These are phyloP conservation scores for Brassica napus DNA, from an alignment of 345 rosid species.

Conservation along the genomic window DNA sequence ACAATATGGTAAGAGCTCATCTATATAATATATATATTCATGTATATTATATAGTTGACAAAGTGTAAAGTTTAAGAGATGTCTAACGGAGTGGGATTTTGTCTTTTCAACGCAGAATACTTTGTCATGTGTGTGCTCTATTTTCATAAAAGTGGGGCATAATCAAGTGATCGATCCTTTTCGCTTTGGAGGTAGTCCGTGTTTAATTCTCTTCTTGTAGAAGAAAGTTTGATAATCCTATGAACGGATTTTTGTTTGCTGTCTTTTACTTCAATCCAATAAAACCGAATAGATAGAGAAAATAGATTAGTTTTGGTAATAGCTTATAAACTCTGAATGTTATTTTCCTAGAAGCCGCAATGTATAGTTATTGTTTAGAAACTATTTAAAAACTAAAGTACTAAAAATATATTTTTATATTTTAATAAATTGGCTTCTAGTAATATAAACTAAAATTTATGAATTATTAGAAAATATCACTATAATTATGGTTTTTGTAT, in stretches of 20 bases:
- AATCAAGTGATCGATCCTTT: neutral
- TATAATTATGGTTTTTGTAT: neutral
- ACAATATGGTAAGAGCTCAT: conserved; percentile 15
- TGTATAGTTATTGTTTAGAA: neutral
- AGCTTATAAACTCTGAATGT: neutral
- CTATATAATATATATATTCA: neutral
- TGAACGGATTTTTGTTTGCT: neutral
- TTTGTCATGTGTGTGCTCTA: conserved; percentile 20
- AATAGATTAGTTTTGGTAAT: neutral
- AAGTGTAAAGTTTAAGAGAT: conserved; percentile 38
- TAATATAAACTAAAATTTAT: neutral
- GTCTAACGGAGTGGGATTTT: conserved; percentile 32
- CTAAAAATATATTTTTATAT: too few species aligned
- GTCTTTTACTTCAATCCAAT: neutral
- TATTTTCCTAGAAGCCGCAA: neutral
- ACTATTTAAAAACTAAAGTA: neutral
- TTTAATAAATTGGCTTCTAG: neutral
- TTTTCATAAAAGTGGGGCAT: neutral
- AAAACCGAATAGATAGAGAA: neutral
- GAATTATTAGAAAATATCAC: neutral
- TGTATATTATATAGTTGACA: conserved; percentile 30
- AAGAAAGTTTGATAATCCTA: neutral
- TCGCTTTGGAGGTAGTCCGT: conserved; percentile 3
- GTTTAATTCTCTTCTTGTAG: neutral
- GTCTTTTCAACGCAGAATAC: conserved; percentile 33